Base-by-base conservation (phyloP, 208 protist genomes). In the Trypanosomatidae sp. region DNA sequence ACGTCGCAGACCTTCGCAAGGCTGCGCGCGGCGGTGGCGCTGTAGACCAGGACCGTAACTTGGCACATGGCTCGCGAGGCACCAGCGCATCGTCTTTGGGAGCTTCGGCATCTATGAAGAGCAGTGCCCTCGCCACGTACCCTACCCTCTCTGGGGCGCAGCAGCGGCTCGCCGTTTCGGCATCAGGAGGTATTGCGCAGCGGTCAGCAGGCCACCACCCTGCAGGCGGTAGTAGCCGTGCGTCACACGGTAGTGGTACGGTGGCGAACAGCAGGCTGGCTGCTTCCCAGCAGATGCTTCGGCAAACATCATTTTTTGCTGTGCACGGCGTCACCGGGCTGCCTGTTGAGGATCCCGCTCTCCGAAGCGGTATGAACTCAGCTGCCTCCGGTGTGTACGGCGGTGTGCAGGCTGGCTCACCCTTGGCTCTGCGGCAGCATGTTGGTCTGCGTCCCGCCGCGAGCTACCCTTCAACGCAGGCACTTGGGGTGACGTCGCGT, bases 321-420 rank as follows among this genome's bases (percentile, higher is more conserved):
- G 90, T 94, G 47, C 77, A 78, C 55, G 87, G 87, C 22, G 76
- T 62, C 17, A 85, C 75, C 7, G 90, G 90, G 2, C 80, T 91
- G 5, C 88, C 88, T 12, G 71, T 81, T 15, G 74, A 73, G n/a
- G 79, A 79, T n/a, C 65, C 74, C n/a, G 76, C 62, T 25, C 70
- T n/a, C 49, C 69, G 76, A 19, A 66, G 46, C 30, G 36, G 76
- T 44, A 0, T 81, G 58, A 44, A 50, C 60, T 56, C 66, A 19
- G 59, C 73, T 25, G 52, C 73, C 69, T 64, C 65, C 17, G 85
- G 84, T 10, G 73, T 84, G 36, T 93, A 93, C 74, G 83, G 82
- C 28, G 82, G 86, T 33, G 89, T 93, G 41, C 70, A 67, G 10
- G 33, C 70, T 46, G 84, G 84, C 13, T 69, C 73, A 6, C 74